Conservation (phyloP, 2,329 filamentous ascomycete genomes). For the Microcyclosporella mali region DNA sequence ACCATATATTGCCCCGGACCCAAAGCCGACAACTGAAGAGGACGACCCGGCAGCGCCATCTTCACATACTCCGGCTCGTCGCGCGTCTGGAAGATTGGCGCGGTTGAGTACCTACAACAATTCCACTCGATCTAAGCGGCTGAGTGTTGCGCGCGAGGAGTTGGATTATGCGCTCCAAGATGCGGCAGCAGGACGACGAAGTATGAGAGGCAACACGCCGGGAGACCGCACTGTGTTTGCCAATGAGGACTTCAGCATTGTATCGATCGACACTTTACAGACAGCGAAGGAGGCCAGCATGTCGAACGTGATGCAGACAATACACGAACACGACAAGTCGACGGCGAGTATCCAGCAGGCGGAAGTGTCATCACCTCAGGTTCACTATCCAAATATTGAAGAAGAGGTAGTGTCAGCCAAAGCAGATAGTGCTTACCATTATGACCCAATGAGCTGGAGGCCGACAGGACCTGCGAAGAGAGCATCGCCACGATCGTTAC, state of each 20-base stretch:
- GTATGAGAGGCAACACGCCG: constrained; percentile 5
- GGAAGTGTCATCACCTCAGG: constrained; percentile 29
- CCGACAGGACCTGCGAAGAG: constrained; percentile 11
- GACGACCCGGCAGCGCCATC: constrained; percentile 2
- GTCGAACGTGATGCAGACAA: constrained; percentile 8
- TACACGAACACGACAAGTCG: constrained; percentile 13
- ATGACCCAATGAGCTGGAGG: constrained; percentile 26
- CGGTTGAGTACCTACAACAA: constrained; percentile 12
- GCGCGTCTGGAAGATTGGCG: constrained; percentile 13
- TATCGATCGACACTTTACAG: constrained; percentile 43
- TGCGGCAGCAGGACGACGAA: constrained; percentile 17
- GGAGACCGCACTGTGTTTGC: constrained; percentile 44
- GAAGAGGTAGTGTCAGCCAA: constrained; percentile 10
- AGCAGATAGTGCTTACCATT: constrained; percentile 3
- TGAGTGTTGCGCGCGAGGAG: constrained; percentile 28
- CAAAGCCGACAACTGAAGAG: not conserved
- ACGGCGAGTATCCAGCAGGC: constrained; percentile 23
- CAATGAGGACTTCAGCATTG: constrained; percentile 48
- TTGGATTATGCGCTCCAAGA: constrained; percentile 28
- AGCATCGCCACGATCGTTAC: not conserved
- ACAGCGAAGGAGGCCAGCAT: constrained; percentile 24
- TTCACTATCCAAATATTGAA: constrained; percentile 19
- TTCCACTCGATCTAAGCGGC: constrained; percentile 18
- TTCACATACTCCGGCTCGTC: constrained; percentile 4
- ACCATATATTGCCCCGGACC: constrained; percentile 2